These are phyloP conservation scores for Ceratocystis alfenasii DNA, from an alignment of 2,329 filamentous ascomycete species.

Conservation along the genomic window DNA sequence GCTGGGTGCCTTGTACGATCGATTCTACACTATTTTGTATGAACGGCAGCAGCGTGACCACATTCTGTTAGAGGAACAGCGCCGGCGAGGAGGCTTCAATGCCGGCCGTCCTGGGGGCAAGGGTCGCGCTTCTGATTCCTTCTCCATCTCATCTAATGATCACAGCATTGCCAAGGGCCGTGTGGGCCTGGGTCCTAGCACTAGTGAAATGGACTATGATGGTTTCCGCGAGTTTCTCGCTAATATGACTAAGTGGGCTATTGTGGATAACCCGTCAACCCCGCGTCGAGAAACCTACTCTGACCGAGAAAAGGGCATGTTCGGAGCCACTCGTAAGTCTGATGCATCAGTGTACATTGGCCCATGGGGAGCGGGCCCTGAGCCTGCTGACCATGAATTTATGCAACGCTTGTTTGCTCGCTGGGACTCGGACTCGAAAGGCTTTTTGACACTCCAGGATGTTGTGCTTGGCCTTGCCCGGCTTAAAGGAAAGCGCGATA, in stretches of 20 bases:
- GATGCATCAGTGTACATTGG: constrained; percentile 31
- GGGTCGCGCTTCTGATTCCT: constrained; percentile 30
- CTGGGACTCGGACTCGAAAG: constrained; percentile 71
- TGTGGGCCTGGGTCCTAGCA: constrained; percentile 78
- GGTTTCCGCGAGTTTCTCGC: constrained; percentile 90
- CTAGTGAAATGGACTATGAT: constrained; percentile 93
- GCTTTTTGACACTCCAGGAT: constrained; percentile 75
- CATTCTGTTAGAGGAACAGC: constrained; percentile 64
- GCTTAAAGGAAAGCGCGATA: constrained; percentile 86
- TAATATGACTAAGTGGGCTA: constrained; percentile 81
- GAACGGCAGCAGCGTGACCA: constrained; percentile 76
- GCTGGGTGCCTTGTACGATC: constrained; percentile 80
- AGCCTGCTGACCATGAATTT: constrained; percentile 88
- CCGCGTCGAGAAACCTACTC: constrained; percentile 38
- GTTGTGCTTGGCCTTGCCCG: constrained; percentile 82
- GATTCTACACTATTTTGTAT: constrained; percentile 85
- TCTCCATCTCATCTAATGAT: constrained; percentile 21
- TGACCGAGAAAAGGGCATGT: constrained; percentile 48
- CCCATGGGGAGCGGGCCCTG: constrained; percentile 45
- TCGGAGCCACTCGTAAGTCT: constrained; percentile 42
- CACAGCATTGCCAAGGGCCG: constrained; percentile 62
- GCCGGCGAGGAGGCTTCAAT: constrained; percentile 38
- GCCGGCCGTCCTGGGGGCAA: constrained; percentile 28
- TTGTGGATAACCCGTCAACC: constrained; percentile 66
- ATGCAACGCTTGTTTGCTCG: constrained; percentile 74